Evolutionary conservation across 2,329 filamentous ascomycete species (phyloP), one percentile per base, ranked within the genome.

Genomic region (Massarina eburnea): DNA sequence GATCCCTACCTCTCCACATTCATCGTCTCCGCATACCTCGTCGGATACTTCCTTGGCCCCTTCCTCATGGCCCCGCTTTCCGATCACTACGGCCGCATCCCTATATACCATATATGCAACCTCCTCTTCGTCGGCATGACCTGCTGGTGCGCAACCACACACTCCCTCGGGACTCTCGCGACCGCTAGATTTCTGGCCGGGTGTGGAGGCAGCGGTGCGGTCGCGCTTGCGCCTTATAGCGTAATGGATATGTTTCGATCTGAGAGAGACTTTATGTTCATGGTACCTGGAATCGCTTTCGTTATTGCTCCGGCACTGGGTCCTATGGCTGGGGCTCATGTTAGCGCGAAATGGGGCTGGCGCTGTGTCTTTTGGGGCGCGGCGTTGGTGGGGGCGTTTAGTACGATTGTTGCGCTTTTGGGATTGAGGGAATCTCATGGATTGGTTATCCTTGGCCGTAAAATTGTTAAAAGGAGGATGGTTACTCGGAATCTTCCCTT

Each of bases 11-110:
- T 46, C 2, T 18, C 37, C 18, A n/a, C 45, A 8, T 41, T 46
- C 29, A 21, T 41, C 3, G 33, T 32, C 4, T 36, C 43, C 8
- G 24, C 33, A 21, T 46, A 41, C 26, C 38, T 86, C n/a, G 57
- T 85, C 4, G 83, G 82, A 2, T 84, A 84, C 44, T 74, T 74
- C 24, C 71, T 84, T 43, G 82, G 82, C 24, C 83, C 83, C 0
- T 67, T 86, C 4, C 59, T 87, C 3, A 86, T 83, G 79, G 85
- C 84, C 2, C 83, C 84, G 0, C 40, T 53, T 15, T 49, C 45
- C 38, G 84, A 88, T 58, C 67, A 87, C 15, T 83, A 80, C 43
- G 84, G 71, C 20, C 60, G 71, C 20, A 65, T 70, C 39, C 19
- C 63, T 1, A 53, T 72, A 2, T 73, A 66, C 49, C 51, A 64